Base-by-base conservation (phyloP, 176 grass and related monocot species). In the Phoenix dactylifera region DNA sequence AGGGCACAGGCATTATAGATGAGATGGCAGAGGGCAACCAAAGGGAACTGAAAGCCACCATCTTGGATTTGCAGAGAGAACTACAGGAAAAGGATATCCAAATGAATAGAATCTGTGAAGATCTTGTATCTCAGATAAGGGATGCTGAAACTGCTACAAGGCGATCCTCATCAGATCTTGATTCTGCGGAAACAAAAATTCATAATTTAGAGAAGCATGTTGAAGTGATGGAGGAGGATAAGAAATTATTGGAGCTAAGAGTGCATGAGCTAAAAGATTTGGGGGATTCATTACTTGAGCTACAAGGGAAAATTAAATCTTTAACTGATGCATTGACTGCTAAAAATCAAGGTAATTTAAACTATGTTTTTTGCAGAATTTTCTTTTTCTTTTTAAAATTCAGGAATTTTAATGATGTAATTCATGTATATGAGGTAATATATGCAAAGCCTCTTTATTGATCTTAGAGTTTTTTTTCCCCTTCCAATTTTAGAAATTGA, bases 41-140 rank as follows among this genome's bases (percentile, higher is more conserved):
- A 66, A 88, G 72, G 77, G 86, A 95, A 79, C 74, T 87, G 54
- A 95, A 90, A 68, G 77, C 74, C 58, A 84, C 52, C 54, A 57
- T 95, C 57, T 55, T 79, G 74, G 80, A 97, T 44, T 80, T 97
- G 72, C 87, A 91, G 78, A 85, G 80, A 70, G 83, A 88, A 71
- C 60, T 97, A 57, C 84, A 85, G 54, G 81, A 70, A 72, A 97
- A 91, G 77, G 87, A 90, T 79, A 71, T 82, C 39, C 81, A 75
- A 77, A 79, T 90, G 32, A 91, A 71, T 66, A 76, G 65, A 76
- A 80, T 88, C 54, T 76, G 81, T 72, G 76, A 80, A n/a, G 92
- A 91, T 55, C 80, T 97, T 76, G 71, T 83, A 19, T 88, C 79
- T 77, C 87, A 97, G 58, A 70, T 97, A 89, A 91, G 81, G 75